phyloP scores from a whole-genome alignment of 2,329 filamentous ascomycete species.

The Dactylellina haptotyla region DNA sequence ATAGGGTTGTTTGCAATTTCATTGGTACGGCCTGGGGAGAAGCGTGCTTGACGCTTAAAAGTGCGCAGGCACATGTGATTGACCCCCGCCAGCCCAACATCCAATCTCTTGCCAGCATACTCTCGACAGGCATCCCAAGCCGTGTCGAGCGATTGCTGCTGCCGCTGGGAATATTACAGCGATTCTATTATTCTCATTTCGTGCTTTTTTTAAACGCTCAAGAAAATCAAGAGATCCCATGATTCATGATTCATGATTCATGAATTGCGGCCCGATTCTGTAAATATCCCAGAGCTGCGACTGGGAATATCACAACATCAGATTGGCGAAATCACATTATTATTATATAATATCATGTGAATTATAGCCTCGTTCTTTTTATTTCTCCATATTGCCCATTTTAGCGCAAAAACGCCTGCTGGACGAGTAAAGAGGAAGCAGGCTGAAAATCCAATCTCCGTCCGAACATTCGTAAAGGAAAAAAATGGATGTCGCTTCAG shows the following conservation, averaged over 20 bases:
- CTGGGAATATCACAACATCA: conserved; percentile 12
- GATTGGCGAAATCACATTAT: conserved; percentile 42
- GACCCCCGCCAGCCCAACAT: conserved; percentile 1
- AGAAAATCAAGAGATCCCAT: background rate
- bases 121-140: background rate
- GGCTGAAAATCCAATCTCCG: conserved; percentile 6
- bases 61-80: conserved; percentile 26
- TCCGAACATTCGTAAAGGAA: background rate
- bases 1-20: conserved; percentile 6
- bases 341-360: conserved; percentile 34
- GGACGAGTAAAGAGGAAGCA: no score
- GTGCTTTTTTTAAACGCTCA: background rate
- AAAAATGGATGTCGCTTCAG: background rate
- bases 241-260: background rate
- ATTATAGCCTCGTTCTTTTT: conserved; percentile 18
- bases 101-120: conserved; percentile 23
- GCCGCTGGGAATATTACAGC: no score
- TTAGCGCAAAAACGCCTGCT: no score
- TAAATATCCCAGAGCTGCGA: background rate
- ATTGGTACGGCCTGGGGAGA: conserved; percentile 8
- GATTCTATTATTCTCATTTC: no score
- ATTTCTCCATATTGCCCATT: no score
- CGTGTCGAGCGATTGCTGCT: background rate
- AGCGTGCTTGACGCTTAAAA: conserved; percentile 10
- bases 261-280: background rate